Conservation (phyloP, 1,284 basidiomycete genomes). For the Pascua sp. region DNA sequence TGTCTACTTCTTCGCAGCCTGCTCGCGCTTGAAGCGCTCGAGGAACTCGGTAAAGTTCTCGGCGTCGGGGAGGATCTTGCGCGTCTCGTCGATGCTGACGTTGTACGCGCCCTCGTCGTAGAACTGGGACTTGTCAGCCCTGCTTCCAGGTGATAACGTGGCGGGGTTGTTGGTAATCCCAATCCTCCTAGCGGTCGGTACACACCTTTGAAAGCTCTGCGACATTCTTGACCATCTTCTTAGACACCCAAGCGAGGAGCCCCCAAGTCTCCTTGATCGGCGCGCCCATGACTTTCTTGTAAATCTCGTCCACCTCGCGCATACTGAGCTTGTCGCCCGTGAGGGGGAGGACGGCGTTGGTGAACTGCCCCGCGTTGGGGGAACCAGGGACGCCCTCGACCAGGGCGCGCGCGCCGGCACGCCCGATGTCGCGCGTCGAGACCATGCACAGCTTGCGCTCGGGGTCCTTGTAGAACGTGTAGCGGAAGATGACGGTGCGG, state of each 20-base stretch:
- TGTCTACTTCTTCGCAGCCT: background rate
- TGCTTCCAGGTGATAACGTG: too few relatives aligned
- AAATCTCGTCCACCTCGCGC: conserved; percentile 20
- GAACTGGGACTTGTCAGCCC: conserved; percentile 20
- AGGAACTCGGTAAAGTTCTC: conserved; percentile 28
- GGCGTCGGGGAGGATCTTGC: conserved; percentile 19
- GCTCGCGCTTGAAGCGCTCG: conserved; percentile 24
- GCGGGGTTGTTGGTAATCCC: too few relatives aligned
- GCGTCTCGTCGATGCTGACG: conserved; percentile 10
- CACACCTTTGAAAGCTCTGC: conserved; percentile 19
- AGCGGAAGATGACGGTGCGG: conserved; percentile 25
- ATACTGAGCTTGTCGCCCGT: conserved; percentile 27
- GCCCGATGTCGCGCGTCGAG: conserved; percentile 23
- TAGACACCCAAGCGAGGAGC: conserved; percentile 12
- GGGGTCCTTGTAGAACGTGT: conserved; percentile 20
- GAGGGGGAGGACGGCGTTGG: conserved; percentile 13
- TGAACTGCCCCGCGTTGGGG: conserved; percentile 5
- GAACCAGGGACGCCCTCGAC: conserved; percentile 4
- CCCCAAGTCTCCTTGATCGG: conserved; percentile 13
- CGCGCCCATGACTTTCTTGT: conserved; percentile 20
- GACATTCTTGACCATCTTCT: conserved; percentile 7
- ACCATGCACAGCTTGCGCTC: conserved; percentile 22
- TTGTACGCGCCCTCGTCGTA: conserved; percentile 23
- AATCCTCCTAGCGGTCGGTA: background rate
- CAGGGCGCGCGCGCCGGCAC: conserved; percentile 25